These are phyloP conservation scores for Lactarius evosmus DNA, from an alignment of 768 basidiomycete genomes.

Conservation along the genomic window DNA sequence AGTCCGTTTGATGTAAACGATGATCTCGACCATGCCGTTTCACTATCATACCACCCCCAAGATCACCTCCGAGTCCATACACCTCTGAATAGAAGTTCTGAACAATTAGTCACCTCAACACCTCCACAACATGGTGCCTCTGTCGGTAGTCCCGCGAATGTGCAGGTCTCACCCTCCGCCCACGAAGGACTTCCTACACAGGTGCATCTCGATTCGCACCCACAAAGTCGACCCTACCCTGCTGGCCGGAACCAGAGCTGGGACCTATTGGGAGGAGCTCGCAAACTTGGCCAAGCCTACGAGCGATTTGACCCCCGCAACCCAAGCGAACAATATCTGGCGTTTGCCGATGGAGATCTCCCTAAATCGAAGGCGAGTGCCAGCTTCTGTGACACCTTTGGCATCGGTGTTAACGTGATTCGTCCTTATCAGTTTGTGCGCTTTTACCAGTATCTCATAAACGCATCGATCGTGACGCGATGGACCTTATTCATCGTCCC, in stretches of 20 bases:
- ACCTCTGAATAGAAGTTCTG: conserved; percentile 13
- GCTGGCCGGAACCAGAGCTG: conserved; percentile 40
- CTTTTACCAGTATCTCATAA: conserved; percentile 70
- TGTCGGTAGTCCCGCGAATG: neutral
- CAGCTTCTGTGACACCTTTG: neutral
- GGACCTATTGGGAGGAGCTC: conserved; percentile 49
- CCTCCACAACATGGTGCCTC: neutral
- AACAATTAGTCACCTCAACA: conserved; percentile 11
- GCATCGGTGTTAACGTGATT: conserved; percentile 2
- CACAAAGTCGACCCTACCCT: neutral
- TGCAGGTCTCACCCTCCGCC: neutral
- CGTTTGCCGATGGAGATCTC: conserved; percentile 59
- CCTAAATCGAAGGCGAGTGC: conserved; percentile 50
- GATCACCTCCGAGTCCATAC: too few relatives aligned
- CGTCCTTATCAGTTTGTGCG: conserved; percentile 46
- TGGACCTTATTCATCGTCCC: conserved; percentile 82
- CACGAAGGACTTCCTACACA: conserved; percentile 4
- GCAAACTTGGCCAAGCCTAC: conserved; percentile 52
- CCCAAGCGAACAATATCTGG: conserved; percentile 49
- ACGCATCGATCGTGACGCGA: conserved; percentile 71
- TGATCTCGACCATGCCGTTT: conserved; percentile 13
- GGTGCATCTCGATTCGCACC: conserved; percentile 3
- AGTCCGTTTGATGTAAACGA: conserved; percentile 7
- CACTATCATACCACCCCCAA: conserved; percentile 21
- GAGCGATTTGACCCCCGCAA: conserved; percentile 57